Conservation (phyloP, 108 stramenopile species). For the Nannochloropsis salina region DNA sequence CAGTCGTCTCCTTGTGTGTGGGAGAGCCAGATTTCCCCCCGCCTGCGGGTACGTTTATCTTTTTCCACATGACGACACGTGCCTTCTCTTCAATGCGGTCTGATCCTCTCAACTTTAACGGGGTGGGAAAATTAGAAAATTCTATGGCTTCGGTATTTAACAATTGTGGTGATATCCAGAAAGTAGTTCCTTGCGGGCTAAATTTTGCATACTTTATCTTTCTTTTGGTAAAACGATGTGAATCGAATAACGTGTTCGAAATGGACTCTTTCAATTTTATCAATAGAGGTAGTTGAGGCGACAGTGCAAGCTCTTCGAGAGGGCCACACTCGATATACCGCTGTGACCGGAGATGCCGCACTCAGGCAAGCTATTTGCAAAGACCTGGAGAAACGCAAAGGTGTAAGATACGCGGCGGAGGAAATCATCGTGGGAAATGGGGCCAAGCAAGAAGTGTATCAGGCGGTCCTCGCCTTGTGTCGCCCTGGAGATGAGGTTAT, state of each 20-base stretch:
- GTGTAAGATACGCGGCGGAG: slow-evolving; percentile 63
- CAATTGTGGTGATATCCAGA: neutral
- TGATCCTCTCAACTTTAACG: neutral
- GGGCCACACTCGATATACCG: slow-evolving; percentile 82
- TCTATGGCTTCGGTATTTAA: neutral
- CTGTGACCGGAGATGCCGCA: slow-evolving; percentile 74
- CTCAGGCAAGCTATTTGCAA: slow-evolving; percentile 75
- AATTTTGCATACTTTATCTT: neutral
- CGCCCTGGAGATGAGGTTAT: slow-evolving; percentile 81
- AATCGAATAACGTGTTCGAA: too few relatives aligned
- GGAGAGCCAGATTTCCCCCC: slow-evolving; percentile 95
- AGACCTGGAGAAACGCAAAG: slow-evolving; percentile 74
- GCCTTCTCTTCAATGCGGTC: slow-evolving; percentile 22
- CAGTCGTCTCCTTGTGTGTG: slow-evolving; percentile 80
- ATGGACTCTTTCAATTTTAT: too few relatives aligned
- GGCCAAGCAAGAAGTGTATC: slow-evolving; percentile 88
- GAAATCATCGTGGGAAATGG: slow-evolving; percentile 93
- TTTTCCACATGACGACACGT: slow-evolving; percentile 60
- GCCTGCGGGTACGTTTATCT: slow-evolving; percentile 66
- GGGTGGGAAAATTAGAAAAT: neutral
- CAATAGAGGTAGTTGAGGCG: slow-evolving; percentile 61
- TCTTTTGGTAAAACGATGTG: too few relatives aligned
- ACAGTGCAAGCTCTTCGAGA: slow-evolving; percentile 55
- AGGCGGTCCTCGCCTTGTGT: slow-evolving; percentile 75
- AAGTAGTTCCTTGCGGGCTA: neutral